phyloP scores from a whole-genome alignment of 768 basidiomycete genomes.

The Nidula microcarpa region DNA sequence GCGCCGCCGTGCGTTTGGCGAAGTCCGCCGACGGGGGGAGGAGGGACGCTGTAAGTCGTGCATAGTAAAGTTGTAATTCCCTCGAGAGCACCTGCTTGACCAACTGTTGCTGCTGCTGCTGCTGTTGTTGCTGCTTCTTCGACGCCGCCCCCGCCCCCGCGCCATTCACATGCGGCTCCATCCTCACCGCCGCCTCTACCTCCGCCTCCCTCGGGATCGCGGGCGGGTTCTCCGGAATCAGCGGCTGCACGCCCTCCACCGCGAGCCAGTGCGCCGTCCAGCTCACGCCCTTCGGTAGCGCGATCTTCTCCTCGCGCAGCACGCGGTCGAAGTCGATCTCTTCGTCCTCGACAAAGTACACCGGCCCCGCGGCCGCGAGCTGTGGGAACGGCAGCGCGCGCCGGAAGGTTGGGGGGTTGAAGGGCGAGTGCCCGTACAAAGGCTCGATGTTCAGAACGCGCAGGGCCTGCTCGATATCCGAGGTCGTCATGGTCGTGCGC shows the following conservation, averaged over 20 bases:
- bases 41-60: conserved; percentile 81
- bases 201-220: conserved; percentile 58
- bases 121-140: conserved; percentile 36
- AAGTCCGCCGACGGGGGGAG: conserved; percentile 67
- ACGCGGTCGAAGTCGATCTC: conserved; percentile 96
- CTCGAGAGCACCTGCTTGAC: conserved; percentile 92
- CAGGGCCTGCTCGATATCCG: conserved; percentile 91
- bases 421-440: conserved; percentile 78
- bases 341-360: conserved; percentile 95
- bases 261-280: conserved; percentile 99
- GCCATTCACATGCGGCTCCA: conserved; percentile 22
- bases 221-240: conserved; percentile 96
- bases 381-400: conserved; percentile 53
- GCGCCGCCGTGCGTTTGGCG: conserved; percentile 80
- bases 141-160: neutral
- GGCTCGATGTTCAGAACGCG: conserved; percentile 96
- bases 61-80: conserved; percentile 94
- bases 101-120: conserved; percentile 64
- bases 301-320: conserved; percentile 81
- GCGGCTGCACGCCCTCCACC: conserved; percentile 95
- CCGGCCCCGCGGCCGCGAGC: conserved; percentile 54
- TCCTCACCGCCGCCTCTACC: neutral
- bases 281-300: conserved; percentile 73
- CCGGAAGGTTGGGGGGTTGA: conserved; percentile 61
- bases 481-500: conserved; percentile 83